These are phyloP conservation scores for Paracorniculantispora psalliotae DNA, from an alignment of 2,329 filamentous ascomycete species.

Conservation along the genomic window DNA sequence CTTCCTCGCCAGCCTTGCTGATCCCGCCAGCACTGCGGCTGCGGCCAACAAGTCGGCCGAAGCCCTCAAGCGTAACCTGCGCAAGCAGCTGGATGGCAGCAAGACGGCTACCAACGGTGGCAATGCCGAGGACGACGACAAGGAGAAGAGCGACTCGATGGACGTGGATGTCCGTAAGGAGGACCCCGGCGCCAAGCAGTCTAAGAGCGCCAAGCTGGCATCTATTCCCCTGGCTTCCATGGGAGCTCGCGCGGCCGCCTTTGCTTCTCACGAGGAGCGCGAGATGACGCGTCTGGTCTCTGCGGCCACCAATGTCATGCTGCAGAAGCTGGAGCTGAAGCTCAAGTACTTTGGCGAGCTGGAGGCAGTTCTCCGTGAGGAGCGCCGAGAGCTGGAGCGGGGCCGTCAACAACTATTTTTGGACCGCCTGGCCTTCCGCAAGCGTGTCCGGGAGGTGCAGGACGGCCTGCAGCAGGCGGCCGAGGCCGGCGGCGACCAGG, in stretches of 20 bases:
- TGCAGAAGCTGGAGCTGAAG: constrained; percentile 94
- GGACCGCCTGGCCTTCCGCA: constrained; percentile 85
- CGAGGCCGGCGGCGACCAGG: constrained; percentile 44
- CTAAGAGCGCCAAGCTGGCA: constrained; percentile 49
- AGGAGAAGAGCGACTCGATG: constrained; percentile 57
- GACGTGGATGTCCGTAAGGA: constrained; percentile 55
- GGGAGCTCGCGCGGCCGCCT: constrained; percentile 77
- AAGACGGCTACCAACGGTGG: constrained; percentile 46
- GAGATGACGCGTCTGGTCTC: constrained; percentile 94
- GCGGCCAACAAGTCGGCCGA: constrained; percentile 85
- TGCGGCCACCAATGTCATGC: constrained; percentile 84
- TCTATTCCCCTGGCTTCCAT: constrained; percentile 82
- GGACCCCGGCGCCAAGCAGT: constrained; percentile 44
- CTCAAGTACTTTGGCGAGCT: constrained; percentile 95
- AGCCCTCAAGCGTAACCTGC: constrained; percentile 75
- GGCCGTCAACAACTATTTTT: constrained; percentile 90
- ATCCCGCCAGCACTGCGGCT: constrained; percentile 83
- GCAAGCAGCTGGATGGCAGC: constrained; percentile 66
- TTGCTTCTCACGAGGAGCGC: constrained; percentile 93
- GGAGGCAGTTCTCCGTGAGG: constrained; percentile 85
- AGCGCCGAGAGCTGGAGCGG: constrained; percentile 87
- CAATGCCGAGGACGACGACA: constrained; percentile 34
- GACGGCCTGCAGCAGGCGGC: constrained; percentile 60
- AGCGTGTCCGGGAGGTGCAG: constrained; percentile 77
- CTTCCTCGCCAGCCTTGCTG: constrained; percentile 86